Conservation (phyloP, 768 basidiomycete genomes). For the Cyathus striatus region DNA sequence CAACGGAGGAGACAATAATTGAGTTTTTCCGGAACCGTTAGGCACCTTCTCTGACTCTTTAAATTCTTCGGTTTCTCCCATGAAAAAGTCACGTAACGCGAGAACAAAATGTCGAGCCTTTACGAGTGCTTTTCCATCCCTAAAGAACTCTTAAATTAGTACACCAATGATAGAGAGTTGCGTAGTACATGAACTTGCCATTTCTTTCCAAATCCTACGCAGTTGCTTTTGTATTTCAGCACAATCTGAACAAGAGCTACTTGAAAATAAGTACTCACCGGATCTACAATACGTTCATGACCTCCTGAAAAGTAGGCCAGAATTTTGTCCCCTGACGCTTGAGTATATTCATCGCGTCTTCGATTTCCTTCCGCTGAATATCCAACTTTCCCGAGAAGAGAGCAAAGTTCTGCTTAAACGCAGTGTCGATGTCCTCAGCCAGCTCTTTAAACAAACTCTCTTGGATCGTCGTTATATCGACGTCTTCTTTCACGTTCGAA, state of each 20-base stretch:
- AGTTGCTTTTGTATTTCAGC: too few species aligned
- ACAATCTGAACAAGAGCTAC: too few species aligned
- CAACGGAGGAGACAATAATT: neutral
- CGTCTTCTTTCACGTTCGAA: constrained; percentile 1
- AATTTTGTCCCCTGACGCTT: neutral
- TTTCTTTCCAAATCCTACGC: constrained; percentile 33
- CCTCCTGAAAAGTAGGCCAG: neutral
- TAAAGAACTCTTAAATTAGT: constrained; percentile 3
- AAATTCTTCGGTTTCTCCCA: constrained; percentile 8
- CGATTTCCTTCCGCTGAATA: constrained; percentile 20
- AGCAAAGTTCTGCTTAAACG: constrained; percentile 23
- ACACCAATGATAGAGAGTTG: too few species aligned
- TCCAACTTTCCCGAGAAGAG: constrained; percentile 29
- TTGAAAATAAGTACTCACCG: neutral
- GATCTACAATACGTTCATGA: neutral
- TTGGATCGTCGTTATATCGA: constrained; percentile 12
- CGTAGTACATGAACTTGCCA: too few species aligned
- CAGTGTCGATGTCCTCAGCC: constrained; percentile 13
- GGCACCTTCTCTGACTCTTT: neutral
- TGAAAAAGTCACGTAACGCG: constrained; percentile 30
- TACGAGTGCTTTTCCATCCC: constrained; percentile 33
- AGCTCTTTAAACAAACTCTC: constrained; percentile 11
- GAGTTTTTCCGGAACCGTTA: neutral
- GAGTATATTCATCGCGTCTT: constrained; percentile 4
- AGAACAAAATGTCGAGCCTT: constrained; percentile 32